Evolutionary conservation across 2,329 filamentous ascomycete genomes (phyloP), one percentile per base, ranked within the genome.

Genomic region (Dendryphion nanum): DNA sequence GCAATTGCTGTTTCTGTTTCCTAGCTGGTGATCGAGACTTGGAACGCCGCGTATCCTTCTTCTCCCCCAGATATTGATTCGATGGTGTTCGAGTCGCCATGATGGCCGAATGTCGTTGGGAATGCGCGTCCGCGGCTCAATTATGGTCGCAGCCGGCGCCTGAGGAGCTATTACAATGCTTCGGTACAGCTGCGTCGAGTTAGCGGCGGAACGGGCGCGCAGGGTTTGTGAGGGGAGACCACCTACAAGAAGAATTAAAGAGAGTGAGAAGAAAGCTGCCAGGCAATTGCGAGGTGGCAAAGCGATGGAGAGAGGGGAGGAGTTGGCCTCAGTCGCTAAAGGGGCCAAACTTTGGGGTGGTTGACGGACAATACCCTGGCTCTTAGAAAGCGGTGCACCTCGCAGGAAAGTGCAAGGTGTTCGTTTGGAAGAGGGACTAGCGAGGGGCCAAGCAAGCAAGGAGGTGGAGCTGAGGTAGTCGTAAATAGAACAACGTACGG

Each of bases 11-110:
- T 38, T 67, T 60, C 45, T 67, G 64, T 51, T 62, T 63, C 38
- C 50, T 48, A 10, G 42, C 55, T 10, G 59, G 55, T 10, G 61
- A 64, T 30, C 59, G 58, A 28, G 61, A 63, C 21, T 52, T 55
- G 20, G 58, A 54, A 28, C 59, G 51, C 40, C 59, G 56, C 38
- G 51, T 44, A 37, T 55, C 45, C 18, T 52, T 47, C 43, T 62
- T 64, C 43, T 63, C 60, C 43, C 50, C 42, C 40, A 65, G 55
- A 35, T 60, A 57, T 26, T 48, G 42, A 46, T 50, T 56, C 17
- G 56, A 40, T 37, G 53, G 41, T 44, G 55, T 53, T 31, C 50
- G 50, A 53, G 48, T 61, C 58, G 62, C 62, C 62, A 66, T 66
- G 53, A 41, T 44, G 57, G 61, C 62, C 57, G 42, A 29, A 15